Conservation (phyloP, 2,329 filamentous ascomycete genomes). For the Paraphaeosphaeria sporulosa region DNA sequence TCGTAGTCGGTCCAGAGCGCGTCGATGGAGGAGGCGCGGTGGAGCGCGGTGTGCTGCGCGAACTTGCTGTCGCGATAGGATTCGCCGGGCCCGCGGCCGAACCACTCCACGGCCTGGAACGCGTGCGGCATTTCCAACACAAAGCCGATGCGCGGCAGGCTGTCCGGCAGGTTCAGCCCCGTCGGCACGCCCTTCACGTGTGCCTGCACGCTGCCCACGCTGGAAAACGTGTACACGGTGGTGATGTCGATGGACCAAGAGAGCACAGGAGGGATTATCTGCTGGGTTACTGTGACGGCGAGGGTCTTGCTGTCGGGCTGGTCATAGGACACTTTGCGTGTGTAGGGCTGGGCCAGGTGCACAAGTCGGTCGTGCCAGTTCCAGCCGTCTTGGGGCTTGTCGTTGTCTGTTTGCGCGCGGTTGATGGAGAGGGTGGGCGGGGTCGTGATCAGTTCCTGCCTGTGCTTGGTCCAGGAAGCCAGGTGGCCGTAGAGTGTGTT, state of each 20-base stretch:
- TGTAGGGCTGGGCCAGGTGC: slow-evolving; percentile 36
- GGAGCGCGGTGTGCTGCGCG: slow-evolving; percentile 60
- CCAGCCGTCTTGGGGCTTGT: slow-evolving; percentile 60
- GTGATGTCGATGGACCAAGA: slow-evolving; percentile 57
- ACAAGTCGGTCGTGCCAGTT: slow-evolving; percentile 61
- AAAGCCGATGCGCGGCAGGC: slow-evolving; percentile 69
- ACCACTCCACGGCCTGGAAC: slow-evolving; percentile 64
- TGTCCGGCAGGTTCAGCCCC: slow-evolving; percentile 60
- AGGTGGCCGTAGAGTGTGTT: slow-evolving; percentile 58
- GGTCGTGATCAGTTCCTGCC: slow-evolving; percentile 41
- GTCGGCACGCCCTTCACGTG: slow-evolving; percentile 55
- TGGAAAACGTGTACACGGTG: slow-evolving; percentile 62
- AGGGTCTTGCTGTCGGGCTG: slow-evolving; percentile 19
- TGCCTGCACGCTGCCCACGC: slow-evolving; percentile 56
- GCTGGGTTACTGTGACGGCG: slow-evolving; percentile 54
- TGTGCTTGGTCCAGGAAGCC: slow-evolving; percentile 41
- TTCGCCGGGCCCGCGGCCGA: slow-evolving; percentile 70
- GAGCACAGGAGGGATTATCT: slow-evolving; percentile 66
- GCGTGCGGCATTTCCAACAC: slow-evolving; percentile 59
- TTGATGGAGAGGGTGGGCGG: slow-evolving; percentile 62
- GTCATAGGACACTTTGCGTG: slow-evolving; percentile 47
- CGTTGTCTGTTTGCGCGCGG: slow-evolving; percentile 72
- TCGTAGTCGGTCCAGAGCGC: slow-evolving; percentile 68
- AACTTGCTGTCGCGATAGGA: slow-evolving; percentile 72
- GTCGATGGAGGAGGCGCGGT: slow-evolving; percentile 55